Percentiles rank a stretch among this genome's conserved stretches.
These are phyloP conservation scores for Suillus americanus DNA, from an alignment of 768 basidiomycete genomes.

Conservation along the genomic window DNA sequence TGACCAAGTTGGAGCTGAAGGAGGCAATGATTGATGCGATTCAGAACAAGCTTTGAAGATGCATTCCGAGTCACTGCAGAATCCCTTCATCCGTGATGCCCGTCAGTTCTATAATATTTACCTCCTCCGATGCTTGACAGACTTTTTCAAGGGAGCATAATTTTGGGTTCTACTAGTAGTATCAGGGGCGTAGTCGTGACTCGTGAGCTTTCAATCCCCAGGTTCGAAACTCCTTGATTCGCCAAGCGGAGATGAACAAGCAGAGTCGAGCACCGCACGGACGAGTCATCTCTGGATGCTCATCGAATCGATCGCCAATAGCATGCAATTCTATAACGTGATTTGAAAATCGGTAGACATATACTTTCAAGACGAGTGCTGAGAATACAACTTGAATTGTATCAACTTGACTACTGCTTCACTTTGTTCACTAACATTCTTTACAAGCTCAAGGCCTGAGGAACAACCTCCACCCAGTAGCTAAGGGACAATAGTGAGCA, in stretches of 20 bases:
- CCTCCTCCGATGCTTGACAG: background rate
- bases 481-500: slow-evolving; percentile 26
- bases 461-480: slow-evolving; percentile 63
- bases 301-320: background rate
- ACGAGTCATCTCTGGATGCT: background rate
- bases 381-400: background rate
- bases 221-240: background rate
- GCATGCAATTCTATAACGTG: background rate
- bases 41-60: background rate
- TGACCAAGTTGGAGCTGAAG: background rate
- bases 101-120: background rate
- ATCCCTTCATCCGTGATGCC: background rate
- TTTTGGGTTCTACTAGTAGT: background rate
- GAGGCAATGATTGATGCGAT: background rate
- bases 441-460: slow-evolving; percentile 28
- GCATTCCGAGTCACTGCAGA: background rate
- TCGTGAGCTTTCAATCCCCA: background rate
- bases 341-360: background rate
- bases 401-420: background rate
- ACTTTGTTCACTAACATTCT: background rate
- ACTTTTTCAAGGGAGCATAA: background rate
- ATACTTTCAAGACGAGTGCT: background rate
- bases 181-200: background rate
- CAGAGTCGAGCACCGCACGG: background rate
- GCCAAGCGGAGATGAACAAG: background rate